Evolutionary conservation across 495 filamentous ascomycete species (phyloP).

Genomic region (Tuber brumale): DNA sequence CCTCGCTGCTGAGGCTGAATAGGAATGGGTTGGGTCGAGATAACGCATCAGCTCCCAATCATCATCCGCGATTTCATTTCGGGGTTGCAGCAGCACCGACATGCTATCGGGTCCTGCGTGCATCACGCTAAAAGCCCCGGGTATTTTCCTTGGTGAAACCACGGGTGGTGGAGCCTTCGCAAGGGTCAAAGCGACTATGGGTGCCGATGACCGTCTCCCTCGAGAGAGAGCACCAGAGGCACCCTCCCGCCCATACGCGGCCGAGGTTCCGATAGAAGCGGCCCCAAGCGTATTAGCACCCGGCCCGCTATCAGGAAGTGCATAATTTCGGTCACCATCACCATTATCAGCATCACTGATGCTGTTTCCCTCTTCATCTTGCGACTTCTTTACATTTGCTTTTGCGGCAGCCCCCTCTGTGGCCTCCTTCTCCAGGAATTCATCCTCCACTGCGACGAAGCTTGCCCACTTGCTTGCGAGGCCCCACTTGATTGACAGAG

Average conservation of each 20-base stretch:
- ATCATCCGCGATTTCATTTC: neutral
- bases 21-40: no score
- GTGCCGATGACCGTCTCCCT: neutral
- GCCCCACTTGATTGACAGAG: constrained; percentile 57
- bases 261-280: neutral
- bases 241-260: neutral
- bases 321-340: neutral
- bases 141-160: neutral
- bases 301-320: neutral
- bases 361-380: neutral
- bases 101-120: neutral
- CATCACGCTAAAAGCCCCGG: neutral
- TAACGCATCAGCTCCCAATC: no score
- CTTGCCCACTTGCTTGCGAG: constrained; percentile 61
- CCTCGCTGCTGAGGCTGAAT: no score
- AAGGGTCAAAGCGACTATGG: neutral
- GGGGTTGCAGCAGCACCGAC: neutral
- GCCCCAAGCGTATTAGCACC: neutral
- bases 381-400: neutral
- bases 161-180: neutral
- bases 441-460: constrained; percentile 58
- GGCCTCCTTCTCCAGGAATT: constrained; percentile 36
- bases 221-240: neutral
- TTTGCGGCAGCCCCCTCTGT: neutral
- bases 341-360: neutral